These are phyloP conservation scores for Coniella lustricola DNA, from an alignment of 2,329 filamentous ascomycete species.

Conservation along the genomic window DNA sequence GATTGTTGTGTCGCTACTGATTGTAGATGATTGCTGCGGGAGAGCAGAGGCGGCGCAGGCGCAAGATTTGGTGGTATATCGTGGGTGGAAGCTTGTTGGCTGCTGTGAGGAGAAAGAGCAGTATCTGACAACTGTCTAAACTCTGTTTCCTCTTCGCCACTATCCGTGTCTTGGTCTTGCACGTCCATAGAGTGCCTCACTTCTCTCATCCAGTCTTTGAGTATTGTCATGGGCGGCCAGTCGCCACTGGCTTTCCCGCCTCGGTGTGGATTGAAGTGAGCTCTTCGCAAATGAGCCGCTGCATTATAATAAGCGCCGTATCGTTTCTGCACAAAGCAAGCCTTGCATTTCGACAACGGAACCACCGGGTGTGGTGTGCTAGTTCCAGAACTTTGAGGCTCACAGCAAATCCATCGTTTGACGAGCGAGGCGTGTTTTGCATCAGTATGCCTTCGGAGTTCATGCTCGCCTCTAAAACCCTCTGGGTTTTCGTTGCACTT, in stretches of 20 bases:
- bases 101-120: slow-evolving; percentile 18
- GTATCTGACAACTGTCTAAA: slow-evolving; percentile 24
- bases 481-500: slow-evolving; percentile 77
- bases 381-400: slow-evolving; percentile 34
- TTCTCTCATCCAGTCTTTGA: slow-evolving; percentile 56
- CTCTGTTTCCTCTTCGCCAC: slow-evolving; percentile 43
- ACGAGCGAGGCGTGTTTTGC: slow-evolving; percentile 50
- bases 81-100: slow-evolving; percentile 20
- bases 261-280: slow-evolving; percentile 50
- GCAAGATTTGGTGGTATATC: slow-evolving; percentile 24
- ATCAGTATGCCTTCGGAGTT: slow-evolving; percentile 62
- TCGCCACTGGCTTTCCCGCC: slow-evolving; percentile 51
- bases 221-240: slow-evolving; percentile 50
- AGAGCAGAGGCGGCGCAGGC: slow-evolving; percentile 20
- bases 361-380: slow-evolving; percentile 41
- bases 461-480: slow-evolving; percentile 86
- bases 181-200: slow-evolving; percentile 42
- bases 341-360: slow-evolving; percentile 48
- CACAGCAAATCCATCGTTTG: slow-evolving; percentile 50
- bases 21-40: slow-evolving; percentile 9
- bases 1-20: slow-evolving; percentile 10
- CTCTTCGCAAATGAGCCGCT: slow-evolving; percentile 49
- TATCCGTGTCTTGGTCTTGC: slow-evolving; percentile 42
- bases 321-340: slow-evolving; percentile 48
- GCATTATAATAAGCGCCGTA: slow-evolving; percentile 55